Base-by-base conservation (phyloP, 768 basidiomycete species). In the Rhodosporidiobolus odoratus region DNA sequence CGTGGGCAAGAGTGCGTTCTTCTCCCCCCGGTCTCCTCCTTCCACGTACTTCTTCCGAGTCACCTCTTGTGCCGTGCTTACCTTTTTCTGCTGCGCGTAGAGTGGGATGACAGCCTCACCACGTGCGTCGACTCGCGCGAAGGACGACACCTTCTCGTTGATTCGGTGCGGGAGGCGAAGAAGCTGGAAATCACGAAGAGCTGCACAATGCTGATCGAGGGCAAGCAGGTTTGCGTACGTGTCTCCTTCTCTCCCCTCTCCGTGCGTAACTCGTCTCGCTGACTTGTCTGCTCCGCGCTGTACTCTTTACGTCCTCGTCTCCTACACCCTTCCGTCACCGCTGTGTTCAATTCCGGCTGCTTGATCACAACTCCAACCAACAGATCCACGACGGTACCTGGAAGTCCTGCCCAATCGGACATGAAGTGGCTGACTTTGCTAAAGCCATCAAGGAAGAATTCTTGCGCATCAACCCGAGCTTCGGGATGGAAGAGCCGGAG, bases 141-240 rank as follows among this genome's bases (percentile, higher is more conserved):
- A 19, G 66, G 62, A 19, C n/a, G 25, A 0, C 0, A 17, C 13
- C 47, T 72, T 4, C 66, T 65, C 12, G 40, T n/a, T 30, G 3
- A 48, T 2, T 48, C 43, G 37, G 59, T 45, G 40, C 25, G 58
- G 38, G 60, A 62, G 21, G 48, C 65, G 41, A 58, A 40, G 8
- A 56, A 37, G 8, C 65, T 65, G 37, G 60, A 66, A 40, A 61
- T 68, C 76, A 89, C 87, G 64, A 92, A 88, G 80, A 93, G 91
- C 78, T 96, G 93, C 81, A 92, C 92, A 12, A 82, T 97, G 54
- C 76, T 91, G 47, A 89, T 97, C 76, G 88, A 85, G 75, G 84
- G 82, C 4, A 82, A 81, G 73, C 81, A 84, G 71, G 48, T 74
- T 2, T 65, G 73, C n/a, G 64, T 65, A n/a, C 34, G 63, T 37